Conservation (phyloP, 176 grass and related monocot genomes). For the Lolium rigidum region DNA sequence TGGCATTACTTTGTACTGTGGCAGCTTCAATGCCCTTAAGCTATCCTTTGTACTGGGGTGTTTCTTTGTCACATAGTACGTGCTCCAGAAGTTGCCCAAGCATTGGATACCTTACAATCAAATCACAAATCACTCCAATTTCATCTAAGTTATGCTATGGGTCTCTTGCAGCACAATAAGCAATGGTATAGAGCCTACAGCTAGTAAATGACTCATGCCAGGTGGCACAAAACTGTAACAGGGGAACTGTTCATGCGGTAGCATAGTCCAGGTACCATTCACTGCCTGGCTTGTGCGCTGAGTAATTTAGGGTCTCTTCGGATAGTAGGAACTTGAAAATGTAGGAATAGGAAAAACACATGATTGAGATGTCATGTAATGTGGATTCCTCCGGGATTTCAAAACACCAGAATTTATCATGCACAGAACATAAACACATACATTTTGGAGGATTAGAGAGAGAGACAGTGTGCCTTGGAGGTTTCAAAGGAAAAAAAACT, state of each 20-base stretch:
- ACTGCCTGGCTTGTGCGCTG: not conserved
- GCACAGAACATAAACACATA: not conserved
- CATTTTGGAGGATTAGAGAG: not conserved
- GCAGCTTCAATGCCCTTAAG: slow-evolving; percentile 2
- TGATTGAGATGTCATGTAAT: not conserved
- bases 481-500: not conserved
- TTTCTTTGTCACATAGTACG: not conserved
- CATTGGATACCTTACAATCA: not conserved
- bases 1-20: slow-evolving; percentile 25
- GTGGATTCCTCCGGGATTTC: not conserved
- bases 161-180: not conserved
- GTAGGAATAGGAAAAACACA: not conserved
- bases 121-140: not conserved
- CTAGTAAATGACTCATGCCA: not conserved
- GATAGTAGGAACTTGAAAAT: not conserved
- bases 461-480: not conserved
- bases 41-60: slow-evolving; percentile 13
- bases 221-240: not conserved
- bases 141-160: not conserved
- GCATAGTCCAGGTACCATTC: not conserved
- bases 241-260: not conserved
- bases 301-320: not conserved
- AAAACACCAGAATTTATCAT: not conserved
- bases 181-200: not conserved
- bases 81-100: slow-evolving; percentile 10